Conservation (phyloP, 2,329 filamentous ascomycete genomes). For the Aspergillus sp. region DNA sequence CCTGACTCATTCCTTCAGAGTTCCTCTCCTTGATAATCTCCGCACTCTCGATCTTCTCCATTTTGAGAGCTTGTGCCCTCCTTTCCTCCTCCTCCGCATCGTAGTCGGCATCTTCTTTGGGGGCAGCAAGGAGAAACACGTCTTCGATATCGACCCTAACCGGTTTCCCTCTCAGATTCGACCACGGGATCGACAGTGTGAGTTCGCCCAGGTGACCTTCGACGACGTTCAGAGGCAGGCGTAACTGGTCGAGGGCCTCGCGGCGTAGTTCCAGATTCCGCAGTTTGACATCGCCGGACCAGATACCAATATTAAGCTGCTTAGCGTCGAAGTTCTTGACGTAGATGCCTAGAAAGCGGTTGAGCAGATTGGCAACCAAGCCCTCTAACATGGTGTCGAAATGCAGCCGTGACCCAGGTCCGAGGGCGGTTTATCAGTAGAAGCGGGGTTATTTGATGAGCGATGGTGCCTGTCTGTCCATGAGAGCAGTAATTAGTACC, state of each 20-base stretch:
- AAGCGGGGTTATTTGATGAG: constrained; percentile 7
- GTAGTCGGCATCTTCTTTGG: constrained; percentile 90
- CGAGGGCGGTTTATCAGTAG: constrained; percentile 33
- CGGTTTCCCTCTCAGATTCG: constrained; percentile 87
- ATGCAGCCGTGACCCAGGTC: constrained; percentile 66
- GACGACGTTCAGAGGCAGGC: constrained; percentile 90
- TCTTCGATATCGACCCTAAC: constrained; percentile 94
- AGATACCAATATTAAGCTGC: constrained; percentile 97
- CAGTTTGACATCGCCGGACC: constrained; percentile 96
- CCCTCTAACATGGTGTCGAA: constrained; percentile 82
- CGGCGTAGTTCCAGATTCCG: constrained; percentile 84
- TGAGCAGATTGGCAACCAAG: constrained; percentile 91
- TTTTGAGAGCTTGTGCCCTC: constrained; percentile 84
- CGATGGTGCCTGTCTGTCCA: constrained; percentile 5
- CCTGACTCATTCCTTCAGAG: constrained; percentile 84
- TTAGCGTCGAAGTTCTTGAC: constrained; percentile 98
- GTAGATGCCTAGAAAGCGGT: constrained; percentile 99
- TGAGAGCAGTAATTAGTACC: constrained; percentile 5
- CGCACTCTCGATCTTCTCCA: constrained; percentile 96
- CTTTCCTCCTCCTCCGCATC: constrained; percentile 87
- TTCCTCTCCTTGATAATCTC: constrained; percentile 89
- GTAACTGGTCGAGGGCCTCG: constrained; percentile 94
- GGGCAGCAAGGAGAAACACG: constrained; percentile 90
- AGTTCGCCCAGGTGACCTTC: constrained; percentile 90
- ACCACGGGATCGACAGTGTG: constrained; percentile 93